These are phyloP conservation scores for Saturnispora ahearnii DNA, from an alignment of 805 yeast genomes.

Conservation along the genomic window DNA sequence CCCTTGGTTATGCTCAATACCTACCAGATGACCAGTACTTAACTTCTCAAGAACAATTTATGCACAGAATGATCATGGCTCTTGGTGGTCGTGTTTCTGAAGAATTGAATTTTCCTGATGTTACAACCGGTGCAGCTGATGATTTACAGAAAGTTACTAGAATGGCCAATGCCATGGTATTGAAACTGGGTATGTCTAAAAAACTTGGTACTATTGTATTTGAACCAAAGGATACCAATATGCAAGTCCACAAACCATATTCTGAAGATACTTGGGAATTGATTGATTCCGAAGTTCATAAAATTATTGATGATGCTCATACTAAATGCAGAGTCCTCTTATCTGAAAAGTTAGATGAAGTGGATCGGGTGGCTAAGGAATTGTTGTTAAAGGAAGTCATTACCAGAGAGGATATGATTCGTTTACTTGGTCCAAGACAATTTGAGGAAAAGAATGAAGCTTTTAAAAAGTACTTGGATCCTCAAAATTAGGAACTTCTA, in stretches of 20 bases:
- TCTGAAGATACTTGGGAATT: slow-evolving; percentile 76
- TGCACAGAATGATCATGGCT: slow-evolving; percentile 91
- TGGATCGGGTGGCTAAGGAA: slow-evolving; percentile 81
- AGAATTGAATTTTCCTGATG: slow-evolving; percentile 84
- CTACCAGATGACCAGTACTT: slow-evolving; percentile 88
- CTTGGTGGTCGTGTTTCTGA: slow-evolving; percentile 96
- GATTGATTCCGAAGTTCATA: slow-evolving; percentile 77
- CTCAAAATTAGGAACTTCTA: slow-evolving; percentile 8
- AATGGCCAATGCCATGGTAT: slow-evolving; percentile 90
- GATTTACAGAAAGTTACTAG: slow-evolving; percentile 94
- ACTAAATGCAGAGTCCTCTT: slow-evolving; percentile 59
- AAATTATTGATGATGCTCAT: slow-evolving; percentile 71
- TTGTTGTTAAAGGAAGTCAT: slow-evolving; percentile 79
- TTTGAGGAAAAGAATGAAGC: slow-evolving; percentile 88
- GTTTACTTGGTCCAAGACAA: slow-evolving; percentile 83
- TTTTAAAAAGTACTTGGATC: slow-evolving; percentile 56
- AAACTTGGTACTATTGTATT: slow-evolving; percentile 79
- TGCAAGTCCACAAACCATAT: slow-evolving; percentile 56
- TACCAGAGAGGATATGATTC: slow-evolving; percentile 89
- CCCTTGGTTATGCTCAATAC: slow-evolving; percentile 95
- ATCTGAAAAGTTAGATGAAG: slow-evolving; percentile 60
- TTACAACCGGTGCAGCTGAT: slow-evolving; percentile 93
- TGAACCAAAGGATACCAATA: slow-evolving; percentile 56
- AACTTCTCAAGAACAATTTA: slow-evolving; percentile 61
- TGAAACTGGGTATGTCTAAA: slow-evolving; percentile 82